Base-by-base conservation (phyloP, 495 filamentous ascomycete species). In the Aspergillus heteromorphus region DNA sequence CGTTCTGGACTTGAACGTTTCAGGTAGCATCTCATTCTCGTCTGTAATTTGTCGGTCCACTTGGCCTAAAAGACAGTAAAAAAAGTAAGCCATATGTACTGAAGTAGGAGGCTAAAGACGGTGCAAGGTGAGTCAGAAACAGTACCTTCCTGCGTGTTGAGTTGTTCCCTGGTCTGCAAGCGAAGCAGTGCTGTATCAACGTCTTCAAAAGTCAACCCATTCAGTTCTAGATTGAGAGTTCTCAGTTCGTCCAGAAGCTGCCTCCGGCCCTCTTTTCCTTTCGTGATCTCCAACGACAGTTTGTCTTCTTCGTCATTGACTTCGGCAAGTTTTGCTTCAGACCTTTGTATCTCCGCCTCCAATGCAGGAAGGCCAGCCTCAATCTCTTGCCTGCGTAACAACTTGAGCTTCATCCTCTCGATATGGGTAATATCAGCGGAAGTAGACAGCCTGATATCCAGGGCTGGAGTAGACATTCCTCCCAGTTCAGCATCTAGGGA, bases 231-330 rank as follows among this genome's bases (percentile, higher is more conserved):
- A 7, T 74, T 73, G 0, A 84, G 71, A 34, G 66, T 60, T 40
- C 83, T 77, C 49, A 85, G 70, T 53, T 88, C 83, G 7, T 79
- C 75, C 3, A 73, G 65, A 31, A 86, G 70, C 40, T 70, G 74
- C 47, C 67, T 56, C 13, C 65, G 61, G 13, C 65, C 69, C 52
- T 69, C 61, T 52, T 63, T 64, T 10, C 63, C 71, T 58, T 70
- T 76, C 34, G 80, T 75, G 8, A 87, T 78, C 55, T 85, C 81
- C 6, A 75, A 72, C 54, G 87, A 70, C 7, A 91, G 70, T 20
- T 71, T 75, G 38, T 74, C 76, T 54, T 85, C 78, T 63, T 89
- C 82, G 29, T 76, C 67, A 34, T 74, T 73, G 45, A 86, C 57
- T 30, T 76, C 65, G 48, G 76, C 76, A 18, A 91, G 66, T 53